Evolutionary conservation across 2,329 filamentous ascomycete genomes (phyloP), one percentile per base, ranked within the genome.

Genomic region (Nakataea oryzae): DNA sequence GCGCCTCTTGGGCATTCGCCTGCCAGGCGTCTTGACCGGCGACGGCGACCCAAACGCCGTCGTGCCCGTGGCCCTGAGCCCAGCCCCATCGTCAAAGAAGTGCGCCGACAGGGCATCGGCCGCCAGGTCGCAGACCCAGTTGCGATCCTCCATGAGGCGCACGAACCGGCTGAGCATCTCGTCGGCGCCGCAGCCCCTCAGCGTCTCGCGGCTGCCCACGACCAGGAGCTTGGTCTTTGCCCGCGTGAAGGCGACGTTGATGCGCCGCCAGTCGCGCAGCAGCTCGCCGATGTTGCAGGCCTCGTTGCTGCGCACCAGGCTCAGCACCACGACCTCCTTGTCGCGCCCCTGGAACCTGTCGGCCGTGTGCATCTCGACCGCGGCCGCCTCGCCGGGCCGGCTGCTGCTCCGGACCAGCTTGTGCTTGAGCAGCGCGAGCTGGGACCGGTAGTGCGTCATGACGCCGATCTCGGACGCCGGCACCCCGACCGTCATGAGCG

Each of bases 321-420:
- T 91, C 11, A 99, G 82, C 17, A 99, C 85, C 0, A 97, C 84
- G 3, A 96, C 87, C 70, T 96, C 92, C 72, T 99, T 99, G 75
- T 99, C 95, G 12, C 95, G 85, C 8, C 95, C 95, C 73, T 99
- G 95, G 74, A 96, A 99, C 57, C 93, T 91, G 75, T 99, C 95
- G 3, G 95, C 93, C 0, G 95, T 97, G 74, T 99, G 92, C 82
- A 97, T 92, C 74, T 99, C 95, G 1, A 99, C 86, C 21, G 58
- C 29, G 64, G 2, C 30, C 61, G 8, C 41, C 57, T 12, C 26
- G 41, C 13, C 54, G 58, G 26, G 58, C 30, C 30, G 50, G 50
- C 11, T 32, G 32, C 41, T 67, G 55, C 76, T 78, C 34, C 85
- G 84, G 32, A 32, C 3, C 41, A 96, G 83, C 13, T 81, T 81